Evolutionary conservation across 140 eudicot genomes (phyloP).

Genomic region (Senecio squalidus): DNA sequence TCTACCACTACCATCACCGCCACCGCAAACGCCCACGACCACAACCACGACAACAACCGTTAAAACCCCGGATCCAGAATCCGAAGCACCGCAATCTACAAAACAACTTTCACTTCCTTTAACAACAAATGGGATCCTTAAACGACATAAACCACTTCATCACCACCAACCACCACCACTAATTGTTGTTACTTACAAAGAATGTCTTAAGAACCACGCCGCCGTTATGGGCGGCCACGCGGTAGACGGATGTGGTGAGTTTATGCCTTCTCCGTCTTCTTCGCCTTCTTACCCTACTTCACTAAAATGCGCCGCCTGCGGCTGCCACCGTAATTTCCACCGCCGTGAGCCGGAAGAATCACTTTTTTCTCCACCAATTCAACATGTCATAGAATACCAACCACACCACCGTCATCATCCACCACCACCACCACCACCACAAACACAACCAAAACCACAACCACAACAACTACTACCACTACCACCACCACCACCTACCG

Average conservation of each 20-base stretch:
- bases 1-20: constrained; percentile 8
- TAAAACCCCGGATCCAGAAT: constrained; percentile 65
- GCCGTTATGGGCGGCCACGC: constrained; percentile 48
- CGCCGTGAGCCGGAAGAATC: constrained; percentile 36
- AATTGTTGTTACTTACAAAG: constrained; percentile 20
- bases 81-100: constrained; percentile 38
- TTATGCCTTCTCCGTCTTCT: constrained; percentile 38
- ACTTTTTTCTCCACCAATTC: constrained; percentile 16
- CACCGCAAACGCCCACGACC: constrained; percentile 16
- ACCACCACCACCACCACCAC: constrained; percentile 25
- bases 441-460: not conserved
- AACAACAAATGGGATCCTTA: constrained; percentile 71
- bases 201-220: constrained; percentile 47
- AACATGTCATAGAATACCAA: constrained; percentile 36
- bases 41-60: constrained; percentile 25
- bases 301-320: constrained; percentile 51
- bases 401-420: constrained; percentile 44
- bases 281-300: constrained; percentile 35
- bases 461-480: too few relatives aligned
- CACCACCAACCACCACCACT: constrained; percentile 8
- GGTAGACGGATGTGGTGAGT: constrained; percentile 48
- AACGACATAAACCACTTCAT: constrained; percentile 60
- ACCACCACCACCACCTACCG: constrained; percentile 12
- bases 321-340: constrained; percentile 59
- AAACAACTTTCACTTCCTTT: constrained; percentile 48